phyloP scores from a whole-genome alignment of 2,329 filamentous ascomycete species.

The Neodidymelliopsis sp. region DNA sequence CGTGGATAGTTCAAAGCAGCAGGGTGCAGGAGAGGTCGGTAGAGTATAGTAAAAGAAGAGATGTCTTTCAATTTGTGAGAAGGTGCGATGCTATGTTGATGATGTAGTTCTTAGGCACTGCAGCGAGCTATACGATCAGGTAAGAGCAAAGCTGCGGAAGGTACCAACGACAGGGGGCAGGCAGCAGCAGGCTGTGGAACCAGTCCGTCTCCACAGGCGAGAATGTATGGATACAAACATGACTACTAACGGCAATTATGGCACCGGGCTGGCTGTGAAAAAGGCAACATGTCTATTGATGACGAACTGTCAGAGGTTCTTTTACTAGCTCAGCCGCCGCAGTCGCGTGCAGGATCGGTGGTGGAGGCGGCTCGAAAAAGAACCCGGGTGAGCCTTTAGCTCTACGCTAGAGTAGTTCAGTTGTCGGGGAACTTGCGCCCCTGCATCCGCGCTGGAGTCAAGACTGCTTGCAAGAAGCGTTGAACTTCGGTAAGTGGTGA shows the following conservation, averaged over 20 bases:
- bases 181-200: conserved; percentile 24
- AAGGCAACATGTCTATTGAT: conserved; percentile 32
- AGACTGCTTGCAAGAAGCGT: conserved; percentile 30
- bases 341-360: conserved; percentile 41
- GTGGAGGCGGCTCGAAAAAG: conserved; percentile 18
- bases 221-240: conserved; percentile 15
- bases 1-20: too few relatives aligned
- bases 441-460: conserved; percentile 41
- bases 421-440: conserved; percentile 36
- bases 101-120: background rate
- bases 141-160: conserved; percentile 8
- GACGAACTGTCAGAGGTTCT: conserved; percentile 34
- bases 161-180: conserved; percentile 21
- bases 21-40: background rate
- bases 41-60: background rate
- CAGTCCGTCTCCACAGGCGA: conserved; percentile 28
- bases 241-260: conserved; percentile 22
- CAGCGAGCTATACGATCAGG: conserved; percentile 5
- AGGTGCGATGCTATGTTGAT: background rate
- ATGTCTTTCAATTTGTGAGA: background rate
- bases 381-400: conserved; percentile 28
- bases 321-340: conserved; percentile 48
- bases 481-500: conserved; percentile 31
- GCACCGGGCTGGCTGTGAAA: conserved; percentile 24
- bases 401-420: conserved; percentile 32